Evolutionary conservation across 768 basidiomycete genomes (phyloP).

Genomic region (Krasilnikovozyma curviuscula): DNA sequence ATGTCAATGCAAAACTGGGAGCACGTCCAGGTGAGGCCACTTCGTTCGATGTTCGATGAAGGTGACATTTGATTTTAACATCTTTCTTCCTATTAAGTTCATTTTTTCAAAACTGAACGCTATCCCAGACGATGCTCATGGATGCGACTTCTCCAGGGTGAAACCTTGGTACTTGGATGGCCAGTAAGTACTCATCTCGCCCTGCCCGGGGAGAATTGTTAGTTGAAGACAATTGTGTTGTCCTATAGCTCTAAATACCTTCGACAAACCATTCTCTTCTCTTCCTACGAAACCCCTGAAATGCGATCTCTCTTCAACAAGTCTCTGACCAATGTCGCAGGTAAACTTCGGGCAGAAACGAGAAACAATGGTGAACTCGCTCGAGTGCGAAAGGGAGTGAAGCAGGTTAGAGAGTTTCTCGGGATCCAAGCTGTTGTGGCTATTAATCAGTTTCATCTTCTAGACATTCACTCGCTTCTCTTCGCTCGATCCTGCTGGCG

Average conservation of each 20-base stretch:
- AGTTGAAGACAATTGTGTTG: neutral
- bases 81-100: conserved; percentile 41
- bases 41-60: neutral
- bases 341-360: conserved; percentile 53
- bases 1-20: conserved; percentile 99
- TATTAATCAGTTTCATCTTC: neutral
- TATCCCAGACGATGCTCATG: conserved; percentile 78
- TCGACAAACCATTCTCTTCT: conserved; percentile 73
- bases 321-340: conserved; percentile 61
- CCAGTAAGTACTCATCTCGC: conserved; percentile 39
- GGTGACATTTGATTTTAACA: neutral
- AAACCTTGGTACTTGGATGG: conserved; percentile 97
- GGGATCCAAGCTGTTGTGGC: neutral
- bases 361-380: conserved; percentile 44
- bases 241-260: conserved; percentile 51
- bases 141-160: conserved; percentile 86
- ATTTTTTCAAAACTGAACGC: conserved; percentile 68
- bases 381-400: conserved; percentile 60
- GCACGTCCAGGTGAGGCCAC: conserved; percentile 56
- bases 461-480: conserved; percentile 63
- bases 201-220: neutral
- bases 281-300: conserved; percentile 78
- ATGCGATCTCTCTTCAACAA: conserved; percentile 56
- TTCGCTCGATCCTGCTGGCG: conserved; percentile 45
- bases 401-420: conserved; percentile 38